Evolutionary conservation across 2,329 filamentous ascomycete species (phyloP).

Genomic region (Samsoniella hepiali): DNA sequence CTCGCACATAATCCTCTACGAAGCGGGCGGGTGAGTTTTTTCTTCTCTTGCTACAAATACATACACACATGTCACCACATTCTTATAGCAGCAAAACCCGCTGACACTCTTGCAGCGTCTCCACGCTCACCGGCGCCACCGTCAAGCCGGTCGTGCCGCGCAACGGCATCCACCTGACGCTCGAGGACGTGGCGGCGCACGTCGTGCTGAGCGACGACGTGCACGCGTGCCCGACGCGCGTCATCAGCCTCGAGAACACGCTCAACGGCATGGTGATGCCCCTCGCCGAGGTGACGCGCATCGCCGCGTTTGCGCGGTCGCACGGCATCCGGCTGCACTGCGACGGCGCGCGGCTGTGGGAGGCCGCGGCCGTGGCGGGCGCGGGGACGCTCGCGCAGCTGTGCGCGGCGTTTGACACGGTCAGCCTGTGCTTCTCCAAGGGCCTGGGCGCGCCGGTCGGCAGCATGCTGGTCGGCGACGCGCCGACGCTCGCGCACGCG

Average conservation of each 20-base stretch:
- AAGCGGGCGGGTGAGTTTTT: constrained; percentile 54
- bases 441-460: constrained; percentile 79
- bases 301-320: constrained; percentile 65
- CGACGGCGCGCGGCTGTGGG: constrained; percentile 79
- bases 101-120: no score
- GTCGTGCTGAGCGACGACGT: constrained; percentile 66
- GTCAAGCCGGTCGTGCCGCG: constrained; percentile 62
- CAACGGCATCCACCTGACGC: constrained; percentile 70
- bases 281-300: constrained; percentile 64
- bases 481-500: constrained; percentile 35
- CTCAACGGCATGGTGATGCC: constrained; percentile 77
- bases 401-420: constrained; percentile 66
- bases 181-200: constrained; percentile 70
- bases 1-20: constrained; percentile 70
- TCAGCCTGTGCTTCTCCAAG: constrained; percentile 78
- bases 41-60: not conserved
- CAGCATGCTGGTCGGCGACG: constrained; percentile 63
- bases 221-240: constrained; percentile 73
- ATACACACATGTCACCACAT: not conserved
- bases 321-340: constrained; percentile 68
- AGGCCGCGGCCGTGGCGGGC: constrained; percentile 70
- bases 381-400: constrained; percentile 66
- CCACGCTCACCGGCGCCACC: constrained; percentile 67
- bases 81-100: no score
- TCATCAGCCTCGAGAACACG: constrained; percentile 85